Conservation (phyloP, 176 grass and related monocot genomes). For the Aegilops tauschii region DNA sequence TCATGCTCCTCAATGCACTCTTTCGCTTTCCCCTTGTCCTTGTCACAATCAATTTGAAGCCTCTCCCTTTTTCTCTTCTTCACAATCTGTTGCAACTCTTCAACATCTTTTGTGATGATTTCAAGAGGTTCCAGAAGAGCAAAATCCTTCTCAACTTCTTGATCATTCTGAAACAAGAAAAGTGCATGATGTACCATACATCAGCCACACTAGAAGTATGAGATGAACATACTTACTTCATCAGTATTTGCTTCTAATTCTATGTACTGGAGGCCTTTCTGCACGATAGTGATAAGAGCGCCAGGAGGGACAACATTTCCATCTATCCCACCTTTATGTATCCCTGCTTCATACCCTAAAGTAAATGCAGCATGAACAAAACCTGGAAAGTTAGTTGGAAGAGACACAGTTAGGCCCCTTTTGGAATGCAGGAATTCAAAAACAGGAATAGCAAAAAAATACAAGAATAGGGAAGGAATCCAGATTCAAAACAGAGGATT, state of each 20-base stretch:
- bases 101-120: slow-evolving; percentile 88
- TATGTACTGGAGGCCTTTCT: slow-evolving; percentile 98
- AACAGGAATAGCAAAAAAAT: background rate
- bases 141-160: slow-evolving; percentile 76
- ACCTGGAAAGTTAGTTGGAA: slow-evolving; percentile 45
- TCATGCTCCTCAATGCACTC: slow-evolving; percentile 56
- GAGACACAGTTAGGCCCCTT: slow-evolving; percentile 11
- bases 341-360: slow-evolving; percentile 84
- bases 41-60: slow-evolving; percentile 57
- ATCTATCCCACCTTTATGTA: slow-evolving; percentile 82
- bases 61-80: slow-evolving; percentile 71
- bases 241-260: slow-evolving; percentile 91
- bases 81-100: slow-evolving; percentile 88
- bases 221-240: slow-evolving; percentile 46
- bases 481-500: background rate
- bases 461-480: background rate
- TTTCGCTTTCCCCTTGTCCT: slow-evolving; percentile 69
- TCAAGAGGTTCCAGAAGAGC: slow-evolving; percentile 92
- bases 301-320: slow-evolving; percentile 83
- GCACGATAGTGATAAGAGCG: slow-evolving; percentile 83
- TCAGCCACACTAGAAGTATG: background rate
- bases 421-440: no score
- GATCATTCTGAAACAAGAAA: slow-evolving; percentile 57
- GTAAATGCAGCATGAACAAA: slow-evolving; percentile 87
- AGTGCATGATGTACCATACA: slow-evolving; percentile 19